Conservation (phyloP, 768 basidiomycete genomes). For the Neoboletus brunneissimus region DNA sequence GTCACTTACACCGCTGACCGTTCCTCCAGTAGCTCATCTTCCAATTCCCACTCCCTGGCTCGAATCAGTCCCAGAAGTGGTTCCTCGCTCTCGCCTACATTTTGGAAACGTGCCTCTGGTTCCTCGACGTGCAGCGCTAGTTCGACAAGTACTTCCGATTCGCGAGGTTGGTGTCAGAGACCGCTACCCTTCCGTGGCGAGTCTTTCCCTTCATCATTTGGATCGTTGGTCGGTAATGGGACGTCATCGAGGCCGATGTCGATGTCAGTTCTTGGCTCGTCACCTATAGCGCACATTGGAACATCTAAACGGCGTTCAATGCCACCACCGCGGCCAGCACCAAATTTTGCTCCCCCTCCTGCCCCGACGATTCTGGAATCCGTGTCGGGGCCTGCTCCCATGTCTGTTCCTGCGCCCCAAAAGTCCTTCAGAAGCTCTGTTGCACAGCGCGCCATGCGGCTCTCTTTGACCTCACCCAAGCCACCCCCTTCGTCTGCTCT, state of each 20-base stretch:
- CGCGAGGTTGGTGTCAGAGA: conserved; percentile 26
- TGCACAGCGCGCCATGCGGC: conserved; percentile 52
- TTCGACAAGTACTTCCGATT: conserved; percentile 43
- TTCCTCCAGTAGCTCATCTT: conserved; percentile 39
- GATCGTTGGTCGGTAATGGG: conserved; percentile 3
- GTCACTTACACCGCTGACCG: conserved; percentile 34
- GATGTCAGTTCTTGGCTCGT: conserved; percentile 14
- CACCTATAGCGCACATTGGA: conserved; percentile 11
- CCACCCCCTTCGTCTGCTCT: conserved; percentile 58
- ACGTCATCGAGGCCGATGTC: conserved; percentile 21
- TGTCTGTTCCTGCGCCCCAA: conserved; percentile 13
- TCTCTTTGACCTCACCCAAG: conserved; percentile 61
- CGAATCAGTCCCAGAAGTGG: conserved; percentile 42
- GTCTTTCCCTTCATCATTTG: conserved; percentile 12
- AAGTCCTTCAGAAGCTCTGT: conserved; percentile 55
- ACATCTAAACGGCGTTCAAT: conserved; percentile 56
- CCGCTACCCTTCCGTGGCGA: conserved; percentile 2
- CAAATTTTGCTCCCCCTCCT: conserved; percentile 66
- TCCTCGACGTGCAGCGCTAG: conserved; percentile 48
- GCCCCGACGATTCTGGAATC: conserved; percentile 44
- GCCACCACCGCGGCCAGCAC: conserved; percentile 73
- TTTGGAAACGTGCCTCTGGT: conserved; percentile 51
- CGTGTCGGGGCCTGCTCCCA: neutral
- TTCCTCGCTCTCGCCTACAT: conserved; percentile 45
- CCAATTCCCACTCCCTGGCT: conserved; percentile 29